phyloP scores from a whole-genome alignment of 345 rosid genomes.

The Eucalyptus decipiens region DNA sequence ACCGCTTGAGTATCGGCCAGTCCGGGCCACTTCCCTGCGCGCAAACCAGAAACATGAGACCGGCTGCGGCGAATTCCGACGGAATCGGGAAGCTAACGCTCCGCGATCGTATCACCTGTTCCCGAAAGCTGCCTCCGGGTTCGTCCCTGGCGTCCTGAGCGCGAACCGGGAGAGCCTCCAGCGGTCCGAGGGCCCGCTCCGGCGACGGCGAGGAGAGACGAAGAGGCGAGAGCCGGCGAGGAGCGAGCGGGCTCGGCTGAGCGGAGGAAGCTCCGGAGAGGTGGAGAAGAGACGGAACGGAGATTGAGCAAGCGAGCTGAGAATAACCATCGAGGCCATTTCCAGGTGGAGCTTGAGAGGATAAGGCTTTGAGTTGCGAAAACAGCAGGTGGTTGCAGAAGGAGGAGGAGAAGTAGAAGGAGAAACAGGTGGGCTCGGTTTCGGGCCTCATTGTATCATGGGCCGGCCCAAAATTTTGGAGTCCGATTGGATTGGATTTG shows the following conservation, averaged over 20 bases:
- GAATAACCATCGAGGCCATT: not conserved
- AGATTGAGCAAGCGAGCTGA: slow-evolving; percentile 17
- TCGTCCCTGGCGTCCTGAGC: slow-evolving; percentile 45
- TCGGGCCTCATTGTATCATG: not conserved
- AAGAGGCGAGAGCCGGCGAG: not conserved
- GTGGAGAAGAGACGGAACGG: slow-evolving; percentile 9
- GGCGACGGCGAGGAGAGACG: not conserved
- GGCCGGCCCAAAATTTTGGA: not conserved
- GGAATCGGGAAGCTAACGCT: not conserved
- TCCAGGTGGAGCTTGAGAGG: not conserved
- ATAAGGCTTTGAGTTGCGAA: not conserved
- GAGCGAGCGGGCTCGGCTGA: not conserved
- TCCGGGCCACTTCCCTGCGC: not conserved
- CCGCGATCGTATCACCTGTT: slow-evolving; percentile 2
- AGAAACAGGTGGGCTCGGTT: not conserved
- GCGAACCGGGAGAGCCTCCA: slow-evolving; percentile 10
- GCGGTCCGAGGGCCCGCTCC: slow-evolving; percentile 3
- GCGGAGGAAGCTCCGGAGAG: not conserved
- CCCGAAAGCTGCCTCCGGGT: slow-evolving; percentile 9
- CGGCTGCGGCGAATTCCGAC: not conserved
- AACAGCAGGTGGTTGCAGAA: not conserved
- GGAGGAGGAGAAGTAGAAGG: accelerated
- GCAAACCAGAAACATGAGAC: not conserved
- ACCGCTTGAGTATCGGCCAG: slow-evolving; percentile 62
- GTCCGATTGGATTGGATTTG: not conserved